Evolutionary conservation across 2,329 filamentous ascomycete species (phyloP).

Genomic region (Thyridium curvatum): DNA sequence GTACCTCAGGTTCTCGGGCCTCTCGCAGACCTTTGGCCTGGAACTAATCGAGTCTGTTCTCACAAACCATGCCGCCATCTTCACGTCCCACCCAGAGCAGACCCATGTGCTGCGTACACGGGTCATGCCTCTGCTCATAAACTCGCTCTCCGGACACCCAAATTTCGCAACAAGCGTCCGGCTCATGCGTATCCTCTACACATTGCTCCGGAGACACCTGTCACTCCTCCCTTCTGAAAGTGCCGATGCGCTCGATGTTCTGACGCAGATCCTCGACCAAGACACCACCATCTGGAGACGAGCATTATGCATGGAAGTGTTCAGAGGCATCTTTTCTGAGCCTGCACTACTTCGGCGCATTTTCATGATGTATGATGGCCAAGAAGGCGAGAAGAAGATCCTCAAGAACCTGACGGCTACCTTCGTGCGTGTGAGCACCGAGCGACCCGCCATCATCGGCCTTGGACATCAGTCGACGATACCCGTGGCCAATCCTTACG

Average conservation of each 20-base stretch:
- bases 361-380: conserved; percentile 72
- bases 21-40: conserved; percentile 78
- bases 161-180: conserved; percentile 79
- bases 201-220: conserved; percentile 74
- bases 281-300: conserved; percentile 83
- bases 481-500: conserved; percentile 55
- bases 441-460: conserved; percentile 84
- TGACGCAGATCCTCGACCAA: conserved; percentile 84
- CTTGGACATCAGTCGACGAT: conserved; percentile 84
- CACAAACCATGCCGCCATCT: conserved; percentile 76
- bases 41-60: conserved; percentile 90
- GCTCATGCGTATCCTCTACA: conserved; percentile 74
- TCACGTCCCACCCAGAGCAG: conserved; percentile 73
- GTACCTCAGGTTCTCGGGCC: conserved; percentile 71
- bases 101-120: conserved; percentile 68
- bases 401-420: conserved; percentile 77
- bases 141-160: conserved; percentile 68
- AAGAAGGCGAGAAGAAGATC: conserved; percentile 66
- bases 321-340: conserved; percentile 79
- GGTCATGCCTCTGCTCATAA: conserved; percentile 78
- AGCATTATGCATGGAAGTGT: conserved; percentile 84
- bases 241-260: conserved; percentile 71
- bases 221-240: conserved; percentile 70
- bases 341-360: conserved; percentile 71
- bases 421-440: conserved; percentile 87